phyloP scores from a whole-genome alignment of 345 rosid genomes.

The Euclidium syriacum region DNA sequence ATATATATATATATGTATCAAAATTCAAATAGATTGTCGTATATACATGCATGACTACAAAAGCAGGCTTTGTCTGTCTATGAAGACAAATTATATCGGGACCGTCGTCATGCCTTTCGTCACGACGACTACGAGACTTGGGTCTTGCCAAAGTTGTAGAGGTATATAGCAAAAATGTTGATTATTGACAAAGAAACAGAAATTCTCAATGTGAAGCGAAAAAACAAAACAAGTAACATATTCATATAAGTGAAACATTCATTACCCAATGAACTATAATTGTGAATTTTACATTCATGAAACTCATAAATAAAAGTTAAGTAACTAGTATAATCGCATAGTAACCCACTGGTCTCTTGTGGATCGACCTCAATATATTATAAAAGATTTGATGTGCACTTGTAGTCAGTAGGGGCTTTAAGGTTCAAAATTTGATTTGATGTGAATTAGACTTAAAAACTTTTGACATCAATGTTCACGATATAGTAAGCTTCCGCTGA shows the following conservation, averaged over 20 bases:
- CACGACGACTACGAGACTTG: conserved; percentile 4
- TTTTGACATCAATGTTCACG: too few relatives aligned
- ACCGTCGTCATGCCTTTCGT: conserved; percentile 27
- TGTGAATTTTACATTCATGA: background rate
- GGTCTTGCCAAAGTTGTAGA: background rate
- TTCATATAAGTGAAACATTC: background rate
- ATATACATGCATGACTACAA: background rate
- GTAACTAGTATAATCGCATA: background rate
- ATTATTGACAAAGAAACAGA: background rate
- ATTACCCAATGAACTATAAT: background rate
- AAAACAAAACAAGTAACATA: background rate
- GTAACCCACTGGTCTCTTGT: too few relatives aligned
- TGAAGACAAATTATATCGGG: background rate
- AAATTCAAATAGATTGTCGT: too few relatives aligned
- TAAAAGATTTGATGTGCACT: too few relatives aligned
- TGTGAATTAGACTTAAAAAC: too few relatives aligned
- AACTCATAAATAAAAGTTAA: background rate
- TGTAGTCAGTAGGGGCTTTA: too few relatives aligned
- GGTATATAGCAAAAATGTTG: background rate
- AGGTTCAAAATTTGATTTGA: too few relatives aligned
- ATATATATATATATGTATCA: too few relatives aligned
- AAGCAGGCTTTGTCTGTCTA: background rate
- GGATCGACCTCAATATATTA: too few relatives aligned
- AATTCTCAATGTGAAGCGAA: background rate
- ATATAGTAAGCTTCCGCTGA: too few relatives aligned